A percentile compares a stretch with the other conserved stretches of the same genome.
Conservation (phyloP, 352 stramenopile species). For the Phytophthora macrochlamydospora region DNA sequence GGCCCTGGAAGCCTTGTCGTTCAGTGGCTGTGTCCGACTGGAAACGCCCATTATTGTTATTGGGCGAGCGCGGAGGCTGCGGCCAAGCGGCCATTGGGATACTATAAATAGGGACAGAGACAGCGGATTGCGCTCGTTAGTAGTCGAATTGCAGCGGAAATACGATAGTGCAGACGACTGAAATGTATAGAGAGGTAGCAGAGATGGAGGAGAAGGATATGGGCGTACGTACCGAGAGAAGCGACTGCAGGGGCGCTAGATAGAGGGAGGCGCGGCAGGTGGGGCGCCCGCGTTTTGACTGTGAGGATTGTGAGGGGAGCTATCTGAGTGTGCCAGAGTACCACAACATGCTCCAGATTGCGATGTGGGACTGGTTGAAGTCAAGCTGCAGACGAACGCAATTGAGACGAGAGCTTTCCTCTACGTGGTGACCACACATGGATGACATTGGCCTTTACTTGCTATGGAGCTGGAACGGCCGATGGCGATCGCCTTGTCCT, state of each 20-base stretch:
- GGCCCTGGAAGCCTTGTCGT: slow-evolving; percentile 13
- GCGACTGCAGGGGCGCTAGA: slow-evolving; percentile 1
- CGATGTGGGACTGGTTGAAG: too few relatives aligned
- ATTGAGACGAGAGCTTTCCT: not conserved
- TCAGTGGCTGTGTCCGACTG: slow-evolving; percentile 20
- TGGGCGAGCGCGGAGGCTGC: slow-evolving; percentile 31
- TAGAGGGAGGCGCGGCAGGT: not conserved
- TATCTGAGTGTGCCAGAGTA: too few relatives aligned
- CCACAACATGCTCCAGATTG: too few relatives aligned
- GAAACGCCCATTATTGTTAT: slow-evolving; percentile 17
- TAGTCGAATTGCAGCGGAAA: not conserved
- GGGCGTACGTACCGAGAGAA: slow-evolving; percentile 14
- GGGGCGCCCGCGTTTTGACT: not conserved
- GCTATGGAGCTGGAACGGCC: not conserved
- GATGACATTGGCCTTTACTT: not conserved
- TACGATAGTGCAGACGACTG: not conserved
- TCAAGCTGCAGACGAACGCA: too few relatives aligned
- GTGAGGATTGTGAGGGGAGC: not conserved
- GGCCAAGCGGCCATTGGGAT: slow-evolving; percentile 37
- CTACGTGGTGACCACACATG: not conserved
- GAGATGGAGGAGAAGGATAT: not conserved
- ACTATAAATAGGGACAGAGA: slow-evolving; percentile 29
- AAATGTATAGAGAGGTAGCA: not conserved
- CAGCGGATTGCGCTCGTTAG: slow-evolving; percentile 6
- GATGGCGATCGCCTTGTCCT: not conserved